Conservation (phyloP, 345 rosid genomes). For the Eucalyptus leucophloia region DNA sequence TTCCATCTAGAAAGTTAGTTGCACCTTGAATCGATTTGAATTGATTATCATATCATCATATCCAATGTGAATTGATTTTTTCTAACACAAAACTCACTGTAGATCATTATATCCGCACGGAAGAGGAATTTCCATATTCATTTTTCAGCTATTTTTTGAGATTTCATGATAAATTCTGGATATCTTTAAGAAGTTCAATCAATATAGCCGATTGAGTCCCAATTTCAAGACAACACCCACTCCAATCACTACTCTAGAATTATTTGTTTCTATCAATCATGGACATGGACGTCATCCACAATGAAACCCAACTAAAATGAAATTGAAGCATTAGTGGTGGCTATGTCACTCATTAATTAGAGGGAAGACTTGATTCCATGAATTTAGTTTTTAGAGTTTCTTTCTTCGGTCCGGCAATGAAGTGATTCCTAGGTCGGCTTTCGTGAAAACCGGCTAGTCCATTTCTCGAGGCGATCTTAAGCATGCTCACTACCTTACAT, state of each 20-base stretch:
- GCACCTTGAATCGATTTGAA: background rate
- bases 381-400: background rate
- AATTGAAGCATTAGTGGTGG: background rate
- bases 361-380: background rate
- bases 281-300: background rate
- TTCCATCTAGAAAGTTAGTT: background rate
- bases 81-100: background rate
- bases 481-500: background rate
- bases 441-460: background rate
- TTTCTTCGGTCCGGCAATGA: background rate
- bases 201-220: background rate
- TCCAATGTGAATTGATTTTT: background rate
- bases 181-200: background rate
- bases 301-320: background rate
- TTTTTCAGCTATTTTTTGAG: background rate
- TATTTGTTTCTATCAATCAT: background rate
- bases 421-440: background rate
- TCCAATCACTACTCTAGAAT: background rate
- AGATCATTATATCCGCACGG: background rate
- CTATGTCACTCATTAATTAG: background rate
- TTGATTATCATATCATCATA: background rate
- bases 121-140: background rate
- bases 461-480: background rate
- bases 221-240: background rate
- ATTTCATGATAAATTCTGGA: background rate